Conservation (phyloP, 176 grass and related monocot genomes). For the Ensete ventricosum region DNA sequence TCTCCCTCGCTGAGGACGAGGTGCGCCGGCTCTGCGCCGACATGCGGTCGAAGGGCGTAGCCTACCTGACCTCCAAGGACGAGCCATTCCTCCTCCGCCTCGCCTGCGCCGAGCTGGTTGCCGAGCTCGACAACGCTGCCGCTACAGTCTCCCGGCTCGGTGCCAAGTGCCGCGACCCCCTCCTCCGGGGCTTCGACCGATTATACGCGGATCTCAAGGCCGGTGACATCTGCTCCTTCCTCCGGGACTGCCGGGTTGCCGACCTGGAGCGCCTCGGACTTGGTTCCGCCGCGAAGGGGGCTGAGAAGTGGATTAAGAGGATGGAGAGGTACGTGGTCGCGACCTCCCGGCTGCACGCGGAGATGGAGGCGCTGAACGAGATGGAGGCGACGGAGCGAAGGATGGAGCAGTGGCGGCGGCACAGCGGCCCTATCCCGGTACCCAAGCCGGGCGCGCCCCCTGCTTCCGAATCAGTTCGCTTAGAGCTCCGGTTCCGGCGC, state of each 20-base stretch:
- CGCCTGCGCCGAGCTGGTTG: constrained; percentile 49
- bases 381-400: constrained; percentile 56
- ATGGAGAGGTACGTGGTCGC: constrained; percentile 52
- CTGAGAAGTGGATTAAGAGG: constrained; percentile 36
- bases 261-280: constrained; percentile 35
- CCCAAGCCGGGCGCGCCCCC: constrained; percentile 21
- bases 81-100: constrained; percentile 51
- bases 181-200: constrained; percentile 33
- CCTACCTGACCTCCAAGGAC: constrained; percentile 58
- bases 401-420: constrained; percentile 54
- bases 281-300: constrained; percentile 20
- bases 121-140: constrained; percentile 53
- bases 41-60: constrained; percentile 54
- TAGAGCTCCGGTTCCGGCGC: constrained; percentile 38
- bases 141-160: constrained; percentile 36
- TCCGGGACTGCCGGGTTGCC: constrained; percentile 9
- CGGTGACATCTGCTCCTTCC: neutral
- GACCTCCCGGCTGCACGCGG: constrained; percentile 38
- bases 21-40: constrained; percentile 42
- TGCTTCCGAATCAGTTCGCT: constrained; percentile 20
- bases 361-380: constrained; percentile 69
- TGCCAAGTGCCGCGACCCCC: constrained; percentile 22
- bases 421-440: constrained; percentile 59
- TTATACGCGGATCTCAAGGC: constrained; percentile 53
- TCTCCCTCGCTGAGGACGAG: constrained; percentile 29